Percentiles rank a stretch among this genome's conserved stretches.
These are phyloP conservation scores for Phyllostachys edulis DNA, from an alignment of 176 grass and related monocot genomes.

Conservation along the genomic window DNA sequence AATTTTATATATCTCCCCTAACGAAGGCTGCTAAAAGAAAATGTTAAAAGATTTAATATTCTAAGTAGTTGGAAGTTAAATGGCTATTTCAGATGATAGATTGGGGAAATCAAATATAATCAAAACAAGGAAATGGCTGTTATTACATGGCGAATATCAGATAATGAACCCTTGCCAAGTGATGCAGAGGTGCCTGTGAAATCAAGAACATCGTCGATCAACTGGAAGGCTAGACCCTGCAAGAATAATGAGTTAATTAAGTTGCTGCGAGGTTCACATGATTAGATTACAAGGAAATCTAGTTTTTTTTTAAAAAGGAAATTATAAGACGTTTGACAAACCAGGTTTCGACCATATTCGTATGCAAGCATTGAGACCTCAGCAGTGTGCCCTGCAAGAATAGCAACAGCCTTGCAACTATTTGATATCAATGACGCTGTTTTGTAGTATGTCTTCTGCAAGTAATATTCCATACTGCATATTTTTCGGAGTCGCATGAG, in stretches of 20 bases:
- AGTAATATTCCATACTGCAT: slow-evolving; percentile 96
- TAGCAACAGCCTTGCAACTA: slow-evolving; percentile 88
- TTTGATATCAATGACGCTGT: slow-evolving; percentile 97
- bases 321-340: slow-evolving; percentile 34
- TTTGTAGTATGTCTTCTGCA: slow-evolving; percentile 98
- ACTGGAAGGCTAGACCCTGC: slow-evolving; percentile 94
- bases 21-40: not conserved
- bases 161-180: slow-evolving; percentile 91
- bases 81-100: slow-evolving; percentile 15
- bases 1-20: not conserved
- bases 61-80: slow-evolving; percentile 2
- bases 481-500: slow-evolving; percentile 36
- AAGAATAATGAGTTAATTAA: slow-evolving; percentile 24
- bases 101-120: not conserved
- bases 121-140: not conserved
- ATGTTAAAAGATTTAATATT: not conserved
- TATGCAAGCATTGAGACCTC: slow-evolving; percentile 88
- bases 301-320: not conserved
- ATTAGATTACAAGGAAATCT: slow-evolving; percentile 10
- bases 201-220: slow-evolving; percentile 96
- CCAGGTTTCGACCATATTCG: slow-evolving; percentile 94
- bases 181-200: slow-evolving; percentile 86
- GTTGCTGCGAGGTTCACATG: not conserved
- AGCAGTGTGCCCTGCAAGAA: slow-evolving; percentile 90
- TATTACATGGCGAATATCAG: slow-evolving; percentile 92